Base-by-base conservation (phyloP, 495 filamentous ascomycete genomes). In the Penicillium simplicissimum region DNA sequence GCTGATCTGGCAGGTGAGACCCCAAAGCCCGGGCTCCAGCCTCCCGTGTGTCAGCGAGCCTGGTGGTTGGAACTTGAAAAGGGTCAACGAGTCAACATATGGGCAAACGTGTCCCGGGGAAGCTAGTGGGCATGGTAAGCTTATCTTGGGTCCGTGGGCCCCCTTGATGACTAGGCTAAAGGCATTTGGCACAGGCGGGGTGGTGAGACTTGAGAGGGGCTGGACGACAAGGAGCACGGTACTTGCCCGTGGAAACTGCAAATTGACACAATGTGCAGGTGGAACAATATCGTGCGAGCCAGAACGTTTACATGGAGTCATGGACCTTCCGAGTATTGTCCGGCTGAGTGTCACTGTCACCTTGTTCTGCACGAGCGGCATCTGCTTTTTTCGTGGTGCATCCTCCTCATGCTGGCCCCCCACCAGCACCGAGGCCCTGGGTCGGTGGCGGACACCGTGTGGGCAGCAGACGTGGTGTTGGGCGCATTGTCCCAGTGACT, bases 391-490 rank as follows among this genome's bases (percentile, higher is more conserved):
- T 45, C 53, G 23, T 31, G 37, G 15, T 56, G 19, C 53, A 42
- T 42, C 37, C 21, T 40, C 17, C 10, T 36, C 28, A 42, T 35
- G 28, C 51, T 53, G 13, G 33, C 15, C 17, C 58, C 37, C 52
- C 52, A 60, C 58, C 58, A 36, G 58, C 58, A 36, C 58, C 58
- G 42, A 21, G 9, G 33, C 35, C 15, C 33, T 53, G 58, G 58
- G 58, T 60, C 40, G 9, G 58, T 55, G 31, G 58, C 31, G 52
- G 52, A 31, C 38, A 9, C 28, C 13, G 9, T 28, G 34, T 33
- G 51, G 31, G 13, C 37, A 28, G 23, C n/a, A 42, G 40, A 28
- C 19, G 6, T 38, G 37, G 53, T 49, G 45, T 28, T 48, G 45
- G 23, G 8, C 19, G 43, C 21, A 23, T 40, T 38, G 52, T 28